Base-by-base conservation (phyloP, 805 yeast genomes). In the Saccharomycodes ludwigii region DNA sequence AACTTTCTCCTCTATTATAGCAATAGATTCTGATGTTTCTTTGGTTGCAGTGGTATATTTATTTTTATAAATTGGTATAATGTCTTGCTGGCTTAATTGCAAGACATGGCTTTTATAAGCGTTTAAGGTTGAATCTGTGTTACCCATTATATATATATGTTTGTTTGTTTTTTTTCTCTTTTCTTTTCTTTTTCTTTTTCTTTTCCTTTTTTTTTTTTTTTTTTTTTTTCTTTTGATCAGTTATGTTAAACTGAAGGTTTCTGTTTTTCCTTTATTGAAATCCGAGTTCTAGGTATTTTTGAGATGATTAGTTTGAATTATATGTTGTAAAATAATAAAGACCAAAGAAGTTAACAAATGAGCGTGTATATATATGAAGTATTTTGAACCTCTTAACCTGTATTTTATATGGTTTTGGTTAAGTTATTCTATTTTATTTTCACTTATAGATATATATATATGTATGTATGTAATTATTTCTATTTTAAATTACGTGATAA, bases 121-220 rank as follows among this genome's bases (percentile, higher is more conserved):
- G 33, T 61, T 59, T 23, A 70, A 56, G 46, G 66, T 76, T 16
- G 86, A 80, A 35, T 80, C 88, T n/a, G 76, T 60, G 20, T 76
- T 68, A 25, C 78, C 85, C 94, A 83, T 83, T 25, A 17, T 6
- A 9, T 6, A 8, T 14, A 18, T 12, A 11, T 5, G 16, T 20
- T n/a, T 14, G 12, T n/a, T 29, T 16, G 12, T 3, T 12, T 19
- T 8, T n/a, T 29, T 5, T 3, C 14, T 27, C 12, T 18, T 27
- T 27, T 9, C 21, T 20, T 15, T 9, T 18, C 21, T 28, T 19
- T 18, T 16, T 21, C 26, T 7, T 21, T 21, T 16, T 20, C 19
- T 30, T 12, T n/a, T 21, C 32, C 32, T 30, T 24, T 20, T 18
- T 18, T n/a, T 11, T 15, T 6, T 16, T 10, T 30, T 9, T 21